Conservation (phyloP, 257 asterid species). For the Fraxinus americana region DNA sequence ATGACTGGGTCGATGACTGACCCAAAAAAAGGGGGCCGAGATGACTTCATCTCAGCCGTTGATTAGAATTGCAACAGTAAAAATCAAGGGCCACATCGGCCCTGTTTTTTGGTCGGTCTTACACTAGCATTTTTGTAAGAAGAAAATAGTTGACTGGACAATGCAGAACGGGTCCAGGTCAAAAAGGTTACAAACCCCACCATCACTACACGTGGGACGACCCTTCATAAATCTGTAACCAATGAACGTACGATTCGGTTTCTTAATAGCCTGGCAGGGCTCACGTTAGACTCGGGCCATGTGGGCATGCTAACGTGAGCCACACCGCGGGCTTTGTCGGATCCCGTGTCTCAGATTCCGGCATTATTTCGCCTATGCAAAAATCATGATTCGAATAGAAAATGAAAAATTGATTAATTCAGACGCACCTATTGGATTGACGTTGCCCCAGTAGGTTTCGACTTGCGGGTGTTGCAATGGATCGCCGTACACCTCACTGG, state of each 20-base stretch:
- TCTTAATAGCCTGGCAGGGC: slow-evolving; percentile 1
- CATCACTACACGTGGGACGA: slow-evolving; percentile 40
- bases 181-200: slow-evolving; percentile 25
- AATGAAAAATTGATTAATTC: background rate
- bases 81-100: too few species aligned
- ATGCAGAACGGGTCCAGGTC: slow-evolving; percentile 20
- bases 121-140: too few species aligned
- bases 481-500: slow-evolving; percentile 98
- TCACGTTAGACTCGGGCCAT: slow-evolving; percentile 30
- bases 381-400: background rate
- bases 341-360: background rate
- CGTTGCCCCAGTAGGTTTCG: slow-evolving; percentile 99
- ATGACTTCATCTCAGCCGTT: too few species aligned
- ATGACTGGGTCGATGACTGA: too few species aligned
- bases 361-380: background rate
- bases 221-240: background rate
- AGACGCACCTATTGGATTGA: slow-evolving; percentile 83
- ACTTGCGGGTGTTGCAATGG: slow-evolving; percentile 92
- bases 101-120: too few species aligned
- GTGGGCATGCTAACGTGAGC: slow-evolving; percentile 24
- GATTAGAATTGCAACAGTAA: too few species aligned
- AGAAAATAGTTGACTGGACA: background rate
- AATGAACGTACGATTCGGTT: background rate
- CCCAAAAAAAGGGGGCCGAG: too few species aligned
- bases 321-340: slow-evolving; percentile 7